Conservation (phyloP, 371 early-diverging fungal species). For the Syncephalastrum racemosum region DNA sequence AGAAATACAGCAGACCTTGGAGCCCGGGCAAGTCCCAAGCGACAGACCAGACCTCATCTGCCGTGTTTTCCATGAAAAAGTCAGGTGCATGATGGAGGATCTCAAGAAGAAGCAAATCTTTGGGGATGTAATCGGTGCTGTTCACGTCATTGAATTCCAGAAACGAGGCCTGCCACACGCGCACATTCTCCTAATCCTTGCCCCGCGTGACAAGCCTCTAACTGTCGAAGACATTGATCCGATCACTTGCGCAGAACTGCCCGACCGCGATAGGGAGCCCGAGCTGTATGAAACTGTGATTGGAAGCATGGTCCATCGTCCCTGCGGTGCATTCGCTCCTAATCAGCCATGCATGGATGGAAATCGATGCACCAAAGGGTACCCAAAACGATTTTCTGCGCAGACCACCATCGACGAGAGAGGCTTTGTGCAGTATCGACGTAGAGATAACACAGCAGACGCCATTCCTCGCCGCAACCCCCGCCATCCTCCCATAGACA, state of each 20-base stretch:
- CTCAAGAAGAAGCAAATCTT: conserved; percentile 20
- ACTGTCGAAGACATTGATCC: conserved; percentile 24
- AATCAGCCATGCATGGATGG: conserved; percentile 30
- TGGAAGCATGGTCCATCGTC: conserved; percentile 33
- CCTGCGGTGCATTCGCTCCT: conserved; percentile 21
- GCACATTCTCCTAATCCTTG: conserved; percentile 32
- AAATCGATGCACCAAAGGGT: conserved; percentile 23
- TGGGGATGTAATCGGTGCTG: conserved; percentile 15
- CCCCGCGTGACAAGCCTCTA: conserved; percentile 11
- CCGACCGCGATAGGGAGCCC: conserved; percentile 18
- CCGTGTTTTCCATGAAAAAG: no score
- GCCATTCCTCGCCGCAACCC: no score
- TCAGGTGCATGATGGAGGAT: conserved; percentile 26
- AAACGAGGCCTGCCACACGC: no score
- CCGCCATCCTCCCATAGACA: no score
- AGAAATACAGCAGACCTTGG: no score
- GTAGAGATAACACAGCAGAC: conserved; percentile 6
- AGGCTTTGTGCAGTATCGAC: conserved; percentile 5
- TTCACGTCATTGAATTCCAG: no score
- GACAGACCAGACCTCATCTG: no score
- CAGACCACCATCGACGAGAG: conserved; percentile 9
- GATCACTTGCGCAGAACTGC: conserved; percentile 29
- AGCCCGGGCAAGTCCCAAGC: no score
- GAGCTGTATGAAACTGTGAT: conserved; percentile 25
- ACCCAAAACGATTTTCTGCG: conserved; percentile 15